A percentile compares a stretch with the other conserved stretches of the same genome.
Evolutionary conservation across 345 rosid species (phyloP).

Genomic region (Geranium rotundifolium): DNA sequence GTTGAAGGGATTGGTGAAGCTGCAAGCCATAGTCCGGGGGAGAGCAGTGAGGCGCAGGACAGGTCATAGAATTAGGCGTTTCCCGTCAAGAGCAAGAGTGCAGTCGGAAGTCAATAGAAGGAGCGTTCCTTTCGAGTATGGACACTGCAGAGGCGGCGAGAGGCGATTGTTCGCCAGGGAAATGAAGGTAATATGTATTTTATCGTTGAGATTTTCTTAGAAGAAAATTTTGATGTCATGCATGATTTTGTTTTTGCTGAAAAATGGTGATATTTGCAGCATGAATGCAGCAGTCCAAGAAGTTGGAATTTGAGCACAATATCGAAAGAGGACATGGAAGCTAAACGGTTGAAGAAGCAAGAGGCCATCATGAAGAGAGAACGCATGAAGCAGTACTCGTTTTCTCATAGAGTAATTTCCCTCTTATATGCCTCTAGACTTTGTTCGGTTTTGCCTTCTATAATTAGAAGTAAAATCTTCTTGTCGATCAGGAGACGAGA

Average conservation of each 20-base stretch:
- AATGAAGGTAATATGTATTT: slow-evolving; percentile 18
- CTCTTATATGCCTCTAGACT: not conserved
- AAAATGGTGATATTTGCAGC: slow-evolving; percentile 10
- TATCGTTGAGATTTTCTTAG: not conserved
- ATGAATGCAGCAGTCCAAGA: slow-evolving; percentile 27
- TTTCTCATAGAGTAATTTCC: slow-evolving; percentile 54
- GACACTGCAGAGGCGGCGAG: slow-evolving; percentile 12
- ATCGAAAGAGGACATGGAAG: slow-evolving; percentile 51
- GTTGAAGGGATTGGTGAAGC: slow-evolving; percentile 68
- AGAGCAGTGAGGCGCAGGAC: slow-evolving; percentile 45
- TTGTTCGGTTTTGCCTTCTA: too few species aligned
- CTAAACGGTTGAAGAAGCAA: slow-evolving; percentile 44
- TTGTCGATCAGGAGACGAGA: slow-evolving; percentile 48
- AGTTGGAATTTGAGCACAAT: slow-evolving; percentile 52
- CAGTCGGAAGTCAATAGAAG: slow-evolving; percentile 15
- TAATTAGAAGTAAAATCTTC: not conserved
- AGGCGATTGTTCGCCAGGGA: slow-evolving; percentile 25
- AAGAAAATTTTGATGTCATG: too few species aligned
- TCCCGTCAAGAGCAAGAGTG: slow-evolving; percentile 16
- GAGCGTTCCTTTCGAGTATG: slow-evolving; percentile 5
- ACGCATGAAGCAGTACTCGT: slow-evolving; percentile 68
- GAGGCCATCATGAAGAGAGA: slow-evolving; percentile 54
- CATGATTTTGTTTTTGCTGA: too few species aligned
- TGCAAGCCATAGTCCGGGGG: slow-evolving; percentile 83
- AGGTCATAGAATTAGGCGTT: slow-evolving; percentile 16